These are phyloP conservation scores for Rhamnella rubrinervis DNA, from an alignment of 331 rosid genomes.

Conservation along the genomic window DNA sequence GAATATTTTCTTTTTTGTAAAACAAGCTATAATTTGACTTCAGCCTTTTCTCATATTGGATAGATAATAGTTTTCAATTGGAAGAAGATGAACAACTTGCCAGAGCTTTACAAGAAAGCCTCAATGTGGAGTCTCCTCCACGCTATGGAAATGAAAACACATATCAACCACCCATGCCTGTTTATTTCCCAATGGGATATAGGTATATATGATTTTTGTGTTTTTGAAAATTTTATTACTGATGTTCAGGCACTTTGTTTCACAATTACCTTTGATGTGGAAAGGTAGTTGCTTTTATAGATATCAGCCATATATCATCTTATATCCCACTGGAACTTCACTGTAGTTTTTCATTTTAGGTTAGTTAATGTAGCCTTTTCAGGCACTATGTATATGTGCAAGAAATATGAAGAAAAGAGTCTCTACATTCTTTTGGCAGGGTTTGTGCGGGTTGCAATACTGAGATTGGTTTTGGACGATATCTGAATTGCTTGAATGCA, in stretches of 20 bases:
- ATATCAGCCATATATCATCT: background rate
- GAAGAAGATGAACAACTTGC: slow-evolving; percentile 93
- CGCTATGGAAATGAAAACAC: slow-evolving; percentile 37
- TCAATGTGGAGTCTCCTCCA: slow-evolving; percentile 73
- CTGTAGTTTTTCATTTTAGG: background rate
- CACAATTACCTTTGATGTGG: background rate
- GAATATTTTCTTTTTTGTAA: background rate
- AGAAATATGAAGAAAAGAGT: background rate
- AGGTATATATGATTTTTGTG: slow-evolving; percentile 42
- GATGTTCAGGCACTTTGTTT: background rate
- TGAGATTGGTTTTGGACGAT: slow-evolving; percentile 93
- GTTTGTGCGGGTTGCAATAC: slow-evolving; percentile 81
- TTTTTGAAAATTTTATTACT: background rate
- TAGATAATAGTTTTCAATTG: slow-evolving; percentile 55
- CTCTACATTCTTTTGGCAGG: slow-evolving; percentile 46
- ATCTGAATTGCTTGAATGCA: slow-evolving; percentile 83
- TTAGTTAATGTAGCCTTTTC: background rate
- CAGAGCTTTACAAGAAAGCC: slow-evolving; percentile 86
- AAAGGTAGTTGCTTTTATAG: background rate
- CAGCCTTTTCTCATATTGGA: slow-evolving; percentile 6
- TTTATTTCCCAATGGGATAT: slow-evolving; percentile 59
- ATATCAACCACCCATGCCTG: slow-evolving; percentile 36
- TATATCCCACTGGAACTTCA: slow-evolving; percentile 4
- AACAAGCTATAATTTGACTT: background rate
- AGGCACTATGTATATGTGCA: slow-evolving; percentile 2